Conservation (phyloP, 148 eudicot genomes). For the Cornus florida region DNA sequence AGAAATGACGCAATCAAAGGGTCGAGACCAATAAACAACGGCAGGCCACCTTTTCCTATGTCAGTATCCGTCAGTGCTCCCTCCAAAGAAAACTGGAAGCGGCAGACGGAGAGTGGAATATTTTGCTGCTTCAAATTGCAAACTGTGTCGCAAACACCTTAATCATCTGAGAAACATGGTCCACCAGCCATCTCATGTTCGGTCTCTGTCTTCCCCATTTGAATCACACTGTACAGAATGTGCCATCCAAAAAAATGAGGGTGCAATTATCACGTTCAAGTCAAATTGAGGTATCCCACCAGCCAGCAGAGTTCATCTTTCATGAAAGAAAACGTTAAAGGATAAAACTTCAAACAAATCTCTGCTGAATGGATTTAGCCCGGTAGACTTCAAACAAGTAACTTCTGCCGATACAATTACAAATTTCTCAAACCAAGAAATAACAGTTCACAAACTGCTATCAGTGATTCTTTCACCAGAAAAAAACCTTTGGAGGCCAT, state of each 20-base stretch:
- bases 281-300: slow-evolving; percentile 3
- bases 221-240: slow-evolving; percentile 21
- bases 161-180: neutral
- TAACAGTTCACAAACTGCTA: neutral
- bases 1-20: neutral
- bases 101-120: slow-evolving; percentile 1
- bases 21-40: slow-evolving; percentile 2
- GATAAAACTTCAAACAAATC: neutral
- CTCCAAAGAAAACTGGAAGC: neutral
- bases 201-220: neutral
- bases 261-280: slow-evolving; percentile 1
- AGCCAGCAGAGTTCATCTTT: slow-evolving; percentile 4
- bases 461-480: neutral
- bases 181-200: neutral
- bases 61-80: neutral
- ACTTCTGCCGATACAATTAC: slow-evolving; percentile 8
- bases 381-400: slow-evolving; percentile 1
- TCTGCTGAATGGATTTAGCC: slow-evolving; percentile 1
- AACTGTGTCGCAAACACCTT: neutral
- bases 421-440: slow-evolving; percentile 2
- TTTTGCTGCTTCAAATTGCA: neutral
- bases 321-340: neutral
- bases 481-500: neutral
- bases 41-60: neutral
- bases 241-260: neutral